These are phyloP conservation scores for Umbelopsis sp. DNA, from an alignment of 192 early-diverging fungal species.

Conservation along the genomic window DNA sequence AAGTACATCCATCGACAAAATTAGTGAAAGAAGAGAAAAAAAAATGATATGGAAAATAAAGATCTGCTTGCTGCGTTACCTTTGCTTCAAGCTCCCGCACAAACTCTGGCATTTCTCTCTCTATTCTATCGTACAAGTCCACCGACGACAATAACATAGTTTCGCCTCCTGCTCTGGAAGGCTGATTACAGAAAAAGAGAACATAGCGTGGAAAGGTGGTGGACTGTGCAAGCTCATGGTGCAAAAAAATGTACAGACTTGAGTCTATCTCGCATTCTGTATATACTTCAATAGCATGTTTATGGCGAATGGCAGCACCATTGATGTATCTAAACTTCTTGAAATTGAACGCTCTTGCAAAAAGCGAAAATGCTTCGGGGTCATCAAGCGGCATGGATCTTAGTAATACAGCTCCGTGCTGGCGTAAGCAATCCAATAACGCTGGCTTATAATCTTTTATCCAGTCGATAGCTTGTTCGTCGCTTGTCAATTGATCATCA, in stretches of 20 bases:
- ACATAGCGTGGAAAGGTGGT: slow-evolving; percentile 7
- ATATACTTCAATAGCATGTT: slow-evolving; percentile 18
- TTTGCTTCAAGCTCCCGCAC: slow-evolving; percentile 1
- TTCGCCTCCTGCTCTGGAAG: not conserved
- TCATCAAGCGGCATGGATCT: slow-evolving; percentile 14
- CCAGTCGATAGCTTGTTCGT: not conserved
- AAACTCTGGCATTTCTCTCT: slow-evolving; percentile 18
- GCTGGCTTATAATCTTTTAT: not conserved
- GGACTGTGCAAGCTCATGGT: slow-evolving; percentile 12
- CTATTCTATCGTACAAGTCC: slow-evolving; percentile 9
- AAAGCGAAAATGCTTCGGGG: slow-evolving; percentile 10
- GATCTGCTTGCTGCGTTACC: not conserved
- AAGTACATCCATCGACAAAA: too few relatives aligned
- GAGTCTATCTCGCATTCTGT: slow-evolving; percentile 13
- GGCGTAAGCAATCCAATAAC: not conserved
- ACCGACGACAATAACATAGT: slow-evolving; percentile 6
- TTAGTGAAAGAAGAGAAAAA: too few relatives aligned
- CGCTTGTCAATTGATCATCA: not conserved
- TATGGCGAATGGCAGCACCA: slow-evolving; percentile 11
- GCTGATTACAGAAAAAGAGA: not conserved
- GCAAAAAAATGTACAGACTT: slow-evolving; percentile 8
- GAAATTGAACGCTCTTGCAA: slow-evolving; percentile 15
- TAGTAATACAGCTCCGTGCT: slow-evolving; percentile 11
- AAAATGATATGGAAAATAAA: too few relatives aligned
- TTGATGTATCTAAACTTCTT: slow-evolving; percentile 15